Evolutionary conservation across 345 rosid species (phyloP).

Genomic region (Hibiscus mutabilis): DNA sequence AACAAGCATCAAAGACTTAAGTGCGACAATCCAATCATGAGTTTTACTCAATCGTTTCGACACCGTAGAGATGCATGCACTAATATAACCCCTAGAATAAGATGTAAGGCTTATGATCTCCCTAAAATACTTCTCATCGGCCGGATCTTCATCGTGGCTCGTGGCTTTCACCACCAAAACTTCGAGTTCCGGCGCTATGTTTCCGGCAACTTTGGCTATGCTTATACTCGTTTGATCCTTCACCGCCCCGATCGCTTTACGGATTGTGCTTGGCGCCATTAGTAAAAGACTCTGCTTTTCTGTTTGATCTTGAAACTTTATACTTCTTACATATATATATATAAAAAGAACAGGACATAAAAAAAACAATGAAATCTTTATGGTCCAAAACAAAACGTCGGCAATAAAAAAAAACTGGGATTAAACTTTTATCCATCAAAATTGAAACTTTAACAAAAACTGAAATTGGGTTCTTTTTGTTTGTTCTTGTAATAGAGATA

Average conservation of each 20-base stretch:
- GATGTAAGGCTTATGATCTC: constrained; percentile 59
- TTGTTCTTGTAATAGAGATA: not conserved
- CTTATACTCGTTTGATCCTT: constrained; percentile 95
- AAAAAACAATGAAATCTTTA: not conserved
- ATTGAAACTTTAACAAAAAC: not conserved
- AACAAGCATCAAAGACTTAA: constrained; percentile 62
- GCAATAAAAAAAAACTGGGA: not conserved
- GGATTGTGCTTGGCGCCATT: constrained; percentile 86
- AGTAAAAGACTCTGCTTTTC: not conserved
- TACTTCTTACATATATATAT: not conserved
- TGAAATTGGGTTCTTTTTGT: not conserved
- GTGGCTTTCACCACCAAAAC: constrained; percentile 91
- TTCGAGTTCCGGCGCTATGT: constrained; percentile 94
- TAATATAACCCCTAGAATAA: constrained; percentile 55
- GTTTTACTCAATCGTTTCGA: constrained; percentile 75
- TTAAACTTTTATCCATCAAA: not conserved
- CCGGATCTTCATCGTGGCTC: constrained; percentile 84
- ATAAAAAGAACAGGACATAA: not conserved
- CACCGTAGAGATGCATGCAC: constrained; percentile 65
- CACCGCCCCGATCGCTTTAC: constrained; percentile 91
- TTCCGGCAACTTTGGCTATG: constrained; percentile 82
- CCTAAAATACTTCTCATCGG: constrained; percentile 69
- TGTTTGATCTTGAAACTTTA: not conserved
- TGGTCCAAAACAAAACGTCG: not conserved
- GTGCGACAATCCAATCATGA: constrained; percentile 89